Percentiles rank a stretch among this genome's conserved stretches.
Conservation (phyloP, 352 stramenopile genomes). For the Plasmopara halstedii region DNA sequence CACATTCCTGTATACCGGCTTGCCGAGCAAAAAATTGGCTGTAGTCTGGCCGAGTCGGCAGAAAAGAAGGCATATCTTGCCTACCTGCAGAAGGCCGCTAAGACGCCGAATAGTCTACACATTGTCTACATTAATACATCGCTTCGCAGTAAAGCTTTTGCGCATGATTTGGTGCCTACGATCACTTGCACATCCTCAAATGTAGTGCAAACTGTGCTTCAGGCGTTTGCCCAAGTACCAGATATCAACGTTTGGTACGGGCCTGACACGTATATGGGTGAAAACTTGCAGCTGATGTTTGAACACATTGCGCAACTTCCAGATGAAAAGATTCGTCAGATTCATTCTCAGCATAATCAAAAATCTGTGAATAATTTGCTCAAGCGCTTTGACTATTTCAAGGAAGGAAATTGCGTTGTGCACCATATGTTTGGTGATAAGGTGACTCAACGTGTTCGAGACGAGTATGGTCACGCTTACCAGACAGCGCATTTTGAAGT, state of each 20-base stretch:
- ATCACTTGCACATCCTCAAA: constrained; percentile 97
- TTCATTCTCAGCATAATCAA: constrained; percentile 81
- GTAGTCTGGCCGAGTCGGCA: constrained; percentile 91
- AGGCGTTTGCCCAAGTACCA: constrained; percentile 89
- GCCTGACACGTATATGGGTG: constrained; percentile 97
- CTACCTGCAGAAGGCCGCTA: constrained; percentile 86
- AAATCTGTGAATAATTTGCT: constrained; percentile 77
- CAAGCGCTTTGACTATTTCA: constrained; percentile 91
- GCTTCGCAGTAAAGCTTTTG: constrained; percentile 93
- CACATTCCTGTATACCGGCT: constrained; percentile 94
- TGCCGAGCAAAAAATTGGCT: constrained; percentile 89
- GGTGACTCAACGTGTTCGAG: constrained; percentile 87
- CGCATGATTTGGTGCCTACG: constrained; percentile 91
- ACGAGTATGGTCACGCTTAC: constrained; percentile 90
- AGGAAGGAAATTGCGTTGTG: constrained; percentile 95
- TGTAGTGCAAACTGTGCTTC: constrained; percentile 94
- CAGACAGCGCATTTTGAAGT: constrained; percentile 97
- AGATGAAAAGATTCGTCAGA: constrained; percentile 74
- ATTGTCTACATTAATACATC: constrained; percentile 99
- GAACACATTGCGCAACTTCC: constrained; percentile 66
- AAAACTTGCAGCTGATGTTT: constrained; percentile 95
- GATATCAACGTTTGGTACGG: constrained; percentile 89
- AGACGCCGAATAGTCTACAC: constrained; percentile 89
- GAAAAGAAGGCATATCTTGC: constrained; percentile 90
- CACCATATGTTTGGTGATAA: constrained; percentile 98